A percentile compares a stretch with the other conserved stretches of the same genome.
Evolutionary conservation across 148 eudicot genomes (phyloP).

Genomic region (Linanthus parryae): DNA sequence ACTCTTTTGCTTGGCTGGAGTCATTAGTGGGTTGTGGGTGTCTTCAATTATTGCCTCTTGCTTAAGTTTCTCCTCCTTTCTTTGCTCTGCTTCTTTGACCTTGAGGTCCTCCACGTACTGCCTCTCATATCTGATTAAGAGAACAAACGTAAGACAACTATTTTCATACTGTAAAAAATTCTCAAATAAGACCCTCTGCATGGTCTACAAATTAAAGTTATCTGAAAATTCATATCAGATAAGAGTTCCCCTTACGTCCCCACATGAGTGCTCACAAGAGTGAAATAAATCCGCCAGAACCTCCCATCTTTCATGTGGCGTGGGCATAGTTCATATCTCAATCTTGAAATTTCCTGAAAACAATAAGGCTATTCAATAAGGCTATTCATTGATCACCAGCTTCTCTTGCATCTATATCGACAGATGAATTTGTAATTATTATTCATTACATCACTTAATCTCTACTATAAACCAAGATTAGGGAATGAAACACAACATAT

Average conservation of each 20-base stretch:
- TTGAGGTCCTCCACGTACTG: slow-evolving; percentile 40
- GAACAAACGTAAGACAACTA: background rate
- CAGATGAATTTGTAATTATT: background rate
- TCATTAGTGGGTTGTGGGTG: slow-evolving; percentile 23
- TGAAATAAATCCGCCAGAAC: slow-evolving; percentile 70
- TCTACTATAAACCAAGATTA: no score
- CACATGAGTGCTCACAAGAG: slow-evolving; percentile 59
- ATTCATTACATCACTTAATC: background rate
- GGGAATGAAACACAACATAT: no score
- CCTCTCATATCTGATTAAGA: slow-evolving; percentile 42
- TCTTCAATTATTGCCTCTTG: slow-evolving; percentile 19
- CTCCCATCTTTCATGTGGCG: slow-evolving; percentile 61
- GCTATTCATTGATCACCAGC: background rate
- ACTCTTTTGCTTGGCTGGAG: slow-evolving; percentile 23
- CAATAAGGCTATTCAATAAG: slow-evolving; percentile 4
- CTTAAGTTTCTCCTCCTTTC: slow-evolving; percentile 31
- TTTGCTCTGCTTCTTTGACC: slow-evolving; percentile 38
- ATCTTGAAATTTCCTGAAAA: slow-evolving; percentile 58
- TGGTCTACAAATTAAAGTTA: background rate
- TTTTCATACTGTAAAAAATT: background rate
- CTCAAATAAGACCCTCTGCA: background rate
- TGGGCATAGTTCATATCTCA: slow-evolving; percentile 63
- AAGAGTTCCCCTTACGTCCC: slow-evolving; percentile 47
- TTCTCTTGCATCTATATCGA: background rate
- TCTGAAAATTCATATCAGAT: background rate